Evolutionary conservation across 805 yeast species (phyloP).

Genomic region (Candida patagonica): DNA sequence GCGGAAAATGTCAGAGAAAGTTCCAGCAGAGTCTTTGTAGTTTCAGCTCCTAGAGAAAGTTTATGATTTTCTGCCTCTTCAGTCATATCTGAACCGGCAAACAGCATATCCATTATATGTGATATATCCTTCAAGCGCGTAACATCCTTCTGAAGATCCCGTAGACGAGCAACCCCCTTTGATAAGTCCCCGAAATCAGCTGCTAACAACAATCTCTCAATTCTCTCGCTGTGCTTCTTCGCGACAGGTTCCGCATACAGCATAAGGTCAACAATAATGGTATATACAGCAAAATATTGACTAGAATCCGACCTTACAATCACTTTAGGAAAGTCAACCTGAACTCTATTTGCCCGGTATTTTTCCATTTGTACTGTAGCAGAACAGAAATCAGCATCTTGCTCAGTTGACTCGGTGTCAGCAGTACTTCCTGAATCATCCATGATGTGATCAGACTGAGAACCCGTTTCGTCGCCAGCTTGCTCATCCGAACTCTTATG

Average conservation of each 20-base stretch:
- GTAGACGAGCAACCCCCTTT: conserved; percentile 40
- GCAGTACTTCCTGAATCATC: background rate
- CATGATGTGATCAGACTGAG: background rate
- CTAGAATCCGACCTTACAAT: conserved; percentile 59
- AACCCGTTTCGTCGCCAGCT: background rate
- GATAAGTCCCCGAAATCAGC: conserved; percentile 57
- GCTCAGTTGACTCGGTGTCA: conserved; percentile 16
- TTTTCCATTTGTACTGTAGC: conserved; percentile 14
- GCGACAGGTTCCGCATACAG: conserved; percentile 67
- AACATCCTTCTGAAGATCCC: conserved; percentile 41
- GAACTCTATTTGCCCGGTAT: conserved; percentile 35
- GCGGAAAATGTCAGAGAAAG: conserved; percentile 29
- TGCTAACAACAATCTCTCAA: conserved; percentile 59
- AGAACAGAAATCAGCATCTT: conserved; percentile 14
- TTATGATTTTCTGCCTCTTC: conserved; percentile 18
- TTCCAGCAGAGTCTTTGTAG: conserved; percentile 21
- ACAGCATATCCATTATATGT: background rate
- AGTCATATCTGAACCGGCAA: conserved; percentile 36
- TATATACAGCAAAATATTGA: conserved; percentile 61
- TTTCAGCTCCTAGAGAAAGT: conserved; percentile 24
- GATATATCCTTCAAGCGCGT: conserved; percentile 34
- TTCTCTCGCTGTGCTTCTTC: conserved; percentile 44
- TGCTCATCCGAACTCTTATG: background rate
- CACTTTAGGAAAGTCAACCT: conserved; percentile 62
- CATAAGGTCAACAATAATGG: conserved; percentile 52